Conservation (phyloP, 352 stramenopile genomes). For the Aphanomyces euteiches region DNA sequence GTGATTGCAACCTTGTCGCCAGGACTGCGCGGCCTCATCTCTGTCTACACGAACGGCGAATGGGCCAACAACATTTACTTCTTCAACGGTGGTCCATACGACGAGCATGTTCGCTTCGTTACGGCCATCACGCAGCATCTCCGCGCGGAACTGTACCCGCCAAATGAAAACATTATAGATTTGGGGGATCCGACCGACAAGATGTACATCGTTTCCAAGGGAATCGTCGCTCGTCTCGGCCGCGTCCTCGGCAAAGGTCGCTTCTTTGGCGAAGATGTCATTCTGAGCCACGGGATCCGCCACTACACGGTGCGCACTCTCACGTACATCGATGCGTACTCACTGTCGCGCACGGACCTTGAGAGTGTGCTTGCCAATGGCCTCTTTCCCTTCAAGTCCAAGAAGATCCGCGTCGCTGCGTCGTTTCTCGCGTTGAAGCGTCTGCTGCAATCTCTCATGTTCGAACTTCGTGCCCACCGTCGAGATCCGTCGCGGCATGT, state of each 20-base stretch:
- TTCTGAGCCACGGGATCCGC: conserved; percentile 28
- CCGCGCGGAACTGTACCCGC: conserved; percentile 26
- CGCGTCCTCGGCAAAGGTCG: conserved; percentile 27
- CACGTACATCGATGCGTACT: conserved; percentile 32
- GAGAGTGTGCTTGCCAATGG: conserved; percentile 25
- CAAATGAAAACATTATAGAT: conserved; percentile 33
- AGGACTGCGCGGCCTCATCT: conserved; percentile 30
- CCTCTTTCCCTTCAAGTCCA: conserved; percentile 30
- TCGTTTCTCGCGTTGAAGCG: conserved; percentile 17
- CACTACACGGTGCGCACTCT: conserved; percentile 31
- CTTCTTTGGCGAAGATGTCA: conserved; percentile 34
- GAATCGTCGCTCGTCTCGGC: conserved; percentile 27
- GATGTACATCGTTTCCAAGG: conserved; percentile 32
- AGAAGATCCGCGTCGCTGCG: conserved; percentile 25
- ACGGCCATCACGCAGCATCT: conserved; percentile 31
- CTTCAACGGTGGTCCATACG: conserved; percentile 31
- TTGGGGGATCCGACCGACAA: conserved; percentile 29
- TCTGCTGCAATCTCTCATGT: conserved; percentile 24
- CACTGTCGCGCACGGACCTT: conserved; percentile 24
- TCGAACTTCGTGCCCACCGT: conserved; percentile 20
- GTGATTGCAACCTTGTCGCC: conserved; percentile 31
- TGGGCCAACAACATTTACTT: conserved; percentile 33
- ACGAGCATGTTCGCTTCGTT: conserved; percentile 31
- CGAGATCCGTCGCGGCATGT: not conserved
- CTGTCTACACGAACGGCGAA: conserved; percentile 31